phyloP scores from a whole-genome alignment of 768 basidiomycete species.

The Agaricus sinodeliciosus region DNA sequence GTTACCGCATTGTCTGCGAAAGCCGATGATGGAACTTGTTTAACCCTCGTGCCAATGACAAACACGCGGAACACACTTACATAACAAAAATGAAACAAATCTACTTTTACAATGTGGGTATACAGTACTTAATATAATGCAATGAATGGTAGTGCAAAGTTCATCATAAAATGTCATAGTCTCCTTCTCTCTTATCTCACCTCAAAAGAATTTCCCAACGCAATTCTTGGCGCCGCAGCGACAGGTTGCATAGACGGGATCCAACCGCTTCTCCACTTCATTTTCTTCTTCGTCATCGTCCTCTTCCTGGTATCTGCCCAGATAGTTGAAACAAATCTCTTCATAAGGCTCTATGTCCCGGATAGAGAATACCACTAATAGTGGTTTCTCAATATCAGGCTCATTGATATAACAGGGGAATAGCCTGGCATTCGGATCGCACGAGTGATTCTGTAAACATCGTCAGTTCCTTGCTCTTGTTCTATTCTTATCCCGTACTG shows the following conservation, averaged over 20 bases:
- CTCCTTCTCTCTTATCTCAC: too few relatives aligned
- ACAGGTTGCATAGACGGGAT: slow-evolving; percentile 26
- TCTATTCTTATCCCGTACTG: slow-evolving; percentile 17
- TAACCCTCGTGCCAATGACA: background rate
- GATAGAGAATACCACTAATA: slow-evolving; percentile 59
- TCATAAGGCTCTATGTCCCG: slow-evolving; percentile 58
- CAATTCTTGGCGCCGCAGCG: slow-evolving; percentile 13
- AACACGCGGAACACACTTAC: background rate
- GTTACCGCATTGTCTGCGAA: background rate
- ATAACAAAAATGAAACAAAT: background rate
- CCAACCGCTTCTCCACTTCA: slow-evolving; percentile 17
- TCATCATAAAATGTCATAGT: background rate
- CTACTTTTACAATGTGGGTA: too few relatives aligned
- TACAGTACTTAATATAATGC: too few relatives aligned
- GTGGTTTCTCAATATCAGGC: slow-evolving; percentile 60
- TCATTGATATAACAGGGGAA: slow-evolving; percentile 78
- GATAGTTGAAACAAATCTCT: slow-evolving; percentile 76
- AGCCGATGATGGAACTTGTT: slow-evolving; percentile 1
- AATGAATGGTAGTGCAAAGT: too few relatives aligned
- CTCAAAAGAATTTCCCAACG: background rate
- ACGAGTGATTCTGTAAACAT: slow-evolving; percentile 73
- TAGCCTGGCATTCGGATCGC: slow-evolving; percentile 76
- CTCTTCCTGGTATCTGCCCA: slow-evolving; percentile 38
- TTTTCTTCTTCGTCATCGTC: slow-evolving; percentile 29
- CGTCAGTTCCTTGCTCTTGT: background rate